phyloP scores from a whole-genome alignment of 495 filamentous ascomycete species.

The Penicillium subrubescens region DNA sequence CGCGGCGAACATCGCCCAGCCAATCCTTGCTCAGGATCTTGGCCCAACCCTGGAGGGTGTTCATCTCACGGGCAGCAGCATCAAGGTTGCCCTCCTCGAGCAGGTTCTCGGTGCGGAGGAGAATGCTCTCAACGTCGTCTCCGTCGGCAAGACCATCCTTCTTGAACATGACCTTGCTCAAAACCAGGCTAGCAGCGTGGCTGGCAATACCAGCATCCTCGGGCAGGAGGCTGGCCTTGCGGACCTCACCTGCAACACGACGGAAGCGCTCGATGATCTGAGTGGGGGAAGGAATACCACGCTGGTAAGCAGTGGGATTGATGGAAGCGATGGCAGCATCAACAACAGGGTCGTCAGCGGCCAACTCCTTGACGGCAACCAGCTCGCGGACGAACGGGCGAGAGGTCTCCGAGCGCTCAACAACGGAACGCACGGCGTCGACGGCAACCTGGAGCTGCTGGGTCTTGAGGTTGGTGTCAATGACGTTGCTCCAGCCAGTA shows the following conservation, averaged over 20 bases:
- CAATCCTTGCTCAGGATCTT: constrained; percentile 92
- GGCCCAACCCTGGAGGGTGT: constrained; percentile 86
- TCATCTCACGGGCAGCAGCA: constrained; percentile 92
- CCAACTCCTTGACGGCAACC: constrained; percentile 90
- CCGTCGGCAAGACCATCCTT: constrained; percentile 85
- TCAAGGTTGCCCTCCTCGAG: constrained; percentile 93
- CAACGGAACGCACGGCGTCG: constrained; percentile 82
- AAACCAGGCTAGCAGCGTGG: constrained; percentile 81
- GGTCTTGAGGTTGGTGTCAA: constrained; percentile 86
- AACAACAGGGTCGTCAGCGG: constrained; percentile 77
- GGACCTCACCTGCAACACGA: constrained; percentile 87
- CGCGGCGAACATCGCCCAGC: constrained; percentile 82
- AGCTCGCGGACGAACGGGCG: constrained; percentile 88
- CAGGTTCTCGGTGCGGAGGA: constrained; percentile 82
- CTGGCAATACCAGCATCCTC: constrained; percentile 92
- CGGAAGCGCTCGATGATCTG: constrained; percentile 95
- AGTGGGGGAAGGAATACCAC: constrained; percentile 77
- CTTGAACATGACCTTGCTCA: constrained; percentile 93
- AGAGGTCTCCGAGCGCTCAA: constrained; percentile 72
- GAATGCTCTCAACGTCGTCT: constrained; percentile 91
- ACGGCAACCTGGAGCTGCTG: constrained; percentile 95
- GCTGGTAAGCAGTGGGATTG: constrained; percentile 90
- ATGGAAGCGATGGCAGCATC: constrained; percentile 91
- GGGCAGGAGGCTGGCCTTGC: constrained; percentile 88
- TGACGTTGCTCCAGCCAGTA: constrained; percentile 78